These are phyloP conservation scores for Aspergillus fischeri DNA, from an alignment of 2,329 filamentous ascomycete species.

Conservation along the genomic window DNA sequence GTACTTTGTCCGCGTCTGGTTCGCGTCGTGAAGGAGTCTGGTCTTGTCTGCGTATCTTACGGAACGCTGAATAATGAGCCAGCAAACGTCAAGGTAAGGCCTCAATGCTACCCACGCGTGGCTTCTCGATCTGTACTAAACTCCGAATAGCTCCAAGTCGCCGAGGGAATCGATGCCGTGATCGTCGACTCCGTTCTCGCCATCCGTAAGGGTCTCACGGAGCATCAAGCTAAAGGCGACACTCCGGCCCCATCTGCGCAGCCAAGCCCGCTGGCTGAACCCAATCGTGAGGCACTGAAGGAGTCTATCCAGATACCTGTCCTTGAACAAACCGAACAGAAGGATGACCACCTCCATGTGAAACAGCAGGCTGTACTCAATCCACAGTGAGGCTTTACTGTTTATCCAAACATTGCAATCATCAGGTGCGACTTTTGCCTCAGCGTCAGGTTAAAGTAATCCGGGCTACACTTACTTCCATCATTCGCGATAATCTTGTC, in stretches of 20 bases:
- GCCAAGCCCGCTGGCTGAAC: slow-evolving; percentile 20
- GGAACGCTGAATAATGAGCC: slow-evolving; percentile 87
- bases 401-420: neutral
- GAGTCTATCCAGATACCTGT: slow-evolving; percentile 22
- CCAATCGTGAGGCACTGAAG: slow-evolving; percentile 16
- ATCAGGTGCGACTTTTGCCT: neutral
- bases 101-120: neutral
- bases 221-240: slow-evolving; percentile 25
- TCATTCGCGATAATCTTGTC: neutral
- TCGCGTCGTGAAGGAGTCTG: slow-evolving; percentile 87
- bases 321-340: slow-evolving; percentile 22
- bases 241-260: slow-evolving; percentile 21
- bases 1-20: slow-evolving; percentile 86
- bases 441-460: neutral
- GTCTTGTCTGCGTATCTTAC: slow-evolving; percentile 91
- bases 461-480: neutral
- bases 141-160: slow-evolving; percentile 68
- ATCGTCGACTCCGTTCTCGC: slow-evolving; percentile 94
- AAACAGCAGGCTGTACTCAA: slow-evolving; percentile 1
- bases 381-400: neutral
- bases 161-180: slow-evolving; percentile 93
- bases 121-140: slow-evolving; percentile 6
- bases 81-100: slow-evolving; percentile 72
- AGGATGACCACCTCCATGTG: slow-evolving; percentile 16
- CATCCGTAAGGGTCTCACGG: slow-evolving; percentile 82